Evolutionary conservation across 495 filamentous ascomycete species (phyloP).

Genomic region (Articulospora tetracladia): DNA sequence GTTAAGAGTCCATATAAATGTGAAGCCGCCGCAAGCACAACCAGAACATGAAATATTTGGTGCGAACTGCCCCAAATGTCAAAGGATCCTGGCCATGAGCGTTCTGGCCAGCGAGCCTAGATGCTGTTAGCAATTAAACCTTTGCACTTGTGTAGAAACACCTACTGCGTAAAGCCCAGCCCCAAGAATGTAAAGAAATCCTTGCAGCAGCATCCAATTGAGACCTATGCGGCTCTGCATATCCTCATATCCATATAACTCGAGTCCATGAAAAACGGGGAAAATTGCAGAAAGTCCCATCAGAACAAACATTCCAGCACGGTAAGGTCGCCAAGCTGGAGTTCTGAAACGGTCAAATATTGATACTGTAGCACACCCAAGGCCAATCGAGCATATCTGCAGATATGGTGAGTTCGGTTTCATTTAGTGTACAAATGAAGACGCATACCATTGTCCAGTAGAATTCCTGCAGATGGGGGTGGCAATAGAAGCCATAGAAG

Average conservation of each 20-base stretch:
- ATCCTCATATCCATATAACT: constrained; percentile 51
- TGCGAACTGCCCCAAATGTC: constrained; percentile 78
- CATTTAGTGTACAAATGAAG: neutral
- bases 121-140: constrained; percentile 14
- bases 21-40: constrained; percentile 59
- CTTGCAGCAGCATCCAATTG: constrained; percentile 75
- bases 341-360: constrained; percentile 78
- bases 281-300: constrained; percentile 83
- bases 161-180: constrained; percentile 76
- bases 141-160: constrained; percentile 14
- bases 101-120: constrained; percentile 57
- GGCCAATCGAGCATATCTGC: constrained; percentile 72
- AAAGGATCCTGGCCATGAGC: constrained; percentile 57
- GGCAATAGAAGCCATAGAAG: constrained; percentile 81
- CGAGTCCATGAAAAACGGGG: constrained; percentile 68
- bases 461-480: constrained; percentile 51
- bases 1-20: constrained; percentile 61
- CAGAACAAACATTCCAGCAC: constrained; percentile 86
- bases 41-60: constrained; percentile 75
- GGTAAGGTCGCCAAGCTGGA: constrained; percentile 76
- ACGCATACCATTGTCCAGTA: constrained; percentile 71
- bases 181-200: constrained; percentile 79
- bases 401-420: neutral
- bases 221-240: constrained; percentile 75
- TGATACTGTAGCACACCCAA: constrained; percentile 70